Evolutionary conservation across 331 rosid genomes (phyloP), one percentile per base, ranked within the genome.

Genomic region (Stylosanthes scabra): DNA sequence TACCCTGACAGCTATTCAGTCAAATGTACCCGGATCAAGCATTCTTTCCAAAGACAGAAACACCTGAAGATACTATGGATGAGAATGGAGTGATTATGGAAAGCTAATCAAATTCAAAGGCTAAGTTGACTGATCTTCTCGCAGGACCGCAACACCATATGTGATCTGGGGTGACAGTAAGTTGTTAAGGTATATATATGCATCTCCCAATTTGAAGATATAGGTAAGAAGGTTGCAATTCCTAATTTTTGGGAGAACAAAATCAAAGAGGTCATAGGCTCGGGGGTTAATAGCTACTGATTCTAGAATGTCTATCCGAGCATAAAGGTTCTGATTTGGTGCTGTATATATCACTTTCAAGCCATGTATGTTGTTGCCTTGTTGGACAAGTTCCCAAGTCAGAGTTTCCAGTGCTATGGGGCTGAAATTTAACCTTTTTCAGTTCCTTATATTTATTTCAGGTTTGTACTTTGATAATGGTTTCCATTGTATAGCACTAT

Each of bases 1-100:
- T 80, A 50, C 28, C 28, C 25, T 68, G 50, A 69, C 87, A 94
- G 97, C 74, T 90, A 54, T 94, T 90, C 83, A 77, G 71, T 49
- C 85, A 84, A 78, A 78, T 94, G 89, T 91, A 88, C 80, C 96
- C 96, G 5, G 2, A 80, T 8, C 97, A 86, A 71, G 96, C 77
- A 71, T 78, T 84, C 86, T 94, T 94, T 78, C 90, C 90, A 2
- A 84, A 85, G 88, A 79, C 80, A 8, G 60, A 79, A 57, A 63
- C 87, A 45, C 66, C 86, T 3, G 90, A 87, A 70, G 84, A 67
- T 59, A 34, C 55, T 6, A 77, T 57, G 9, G 91, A 83, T 12
- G 88, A 78, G 3, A 71, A 29, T 37, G 89, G 76, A 64, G 55
- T 80, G 25, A 81, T 63, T 60, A 68, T 68, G 55, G 90, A 88